Conservation (phyloP, 1,284 basidiomycete genomes). For the Rhodotorula sp. region DNA sequence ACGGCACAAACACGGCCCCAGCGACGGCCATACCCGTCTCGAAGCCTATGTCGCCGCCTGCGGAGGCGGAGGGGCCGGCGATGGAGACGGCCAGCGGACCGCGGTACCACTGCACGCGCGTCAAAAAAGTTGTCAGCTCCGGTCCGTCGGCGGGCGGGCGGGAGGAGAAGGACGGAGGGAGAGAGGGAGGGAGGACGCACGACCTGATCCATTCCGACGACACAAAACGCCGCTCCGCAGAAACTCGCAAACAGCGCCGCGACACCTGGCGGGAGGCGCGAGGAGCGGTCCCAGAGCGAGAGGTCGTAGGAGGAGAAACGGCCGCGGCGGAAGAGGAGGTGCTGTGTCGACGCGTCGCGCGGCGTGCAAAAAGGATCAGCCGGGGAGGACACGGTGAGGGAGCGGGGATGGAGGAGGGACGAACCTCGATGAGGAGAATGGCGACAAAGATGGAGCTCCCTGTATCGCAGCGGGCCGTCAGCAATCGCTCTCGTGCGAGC, state of each 20-base stretch:
- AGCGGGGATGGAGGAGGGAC: not conserved
- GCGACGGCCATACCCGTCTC: conserved; percentile 47
- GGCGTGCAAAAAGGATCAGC: conserved; percentile 14
- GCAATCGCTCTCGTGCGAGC: too few relatives aligned
- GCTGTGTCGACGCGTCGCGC: too few relatives aligned
- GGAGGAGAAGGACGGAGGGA: not conserved
- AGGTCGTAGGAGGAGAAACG: conserved; percentile 44
- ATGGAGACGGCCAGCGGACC: conserved; percentile 37
- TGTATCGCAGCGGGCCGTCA: too few relatives aligned
- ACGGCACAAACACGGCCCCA: conserved; percentile 44
- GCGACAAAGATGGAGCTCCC: conserved; percentile 20
- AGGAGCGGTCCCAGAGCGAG: conserved; percentile 46
- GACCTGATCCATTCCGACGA: conserved; percentile 48
- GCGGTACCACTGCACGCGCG: conserved; percentile 30
- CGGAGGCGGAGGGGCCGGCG: conserved; percentile 44
- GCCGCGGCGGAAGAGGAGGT: conserved; percentile 44
- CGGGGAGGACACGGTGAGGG: conserved; percentile 43
- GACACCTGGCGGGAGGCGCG: conserved; percentile 47
- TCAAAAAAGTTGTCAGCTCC: not conserved
- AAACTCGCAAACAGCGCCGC: conserved; percentile 45
- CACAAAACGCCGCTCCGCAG: conserved; percentile 44
- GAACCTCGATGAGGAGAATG: conserved; percentile 31
- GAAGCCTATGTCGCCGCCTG: conserved; percentile 49
- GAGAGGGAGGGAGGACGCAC: conserved; percentile 10
- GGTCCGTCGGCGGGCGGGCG: too few relatives aligned